A percentile compares a stretch with the other conserved stretches of the same genome.
Conservation (phyloP, 768 basidiomycete genomes). For the Suillus sp. region DNA sequence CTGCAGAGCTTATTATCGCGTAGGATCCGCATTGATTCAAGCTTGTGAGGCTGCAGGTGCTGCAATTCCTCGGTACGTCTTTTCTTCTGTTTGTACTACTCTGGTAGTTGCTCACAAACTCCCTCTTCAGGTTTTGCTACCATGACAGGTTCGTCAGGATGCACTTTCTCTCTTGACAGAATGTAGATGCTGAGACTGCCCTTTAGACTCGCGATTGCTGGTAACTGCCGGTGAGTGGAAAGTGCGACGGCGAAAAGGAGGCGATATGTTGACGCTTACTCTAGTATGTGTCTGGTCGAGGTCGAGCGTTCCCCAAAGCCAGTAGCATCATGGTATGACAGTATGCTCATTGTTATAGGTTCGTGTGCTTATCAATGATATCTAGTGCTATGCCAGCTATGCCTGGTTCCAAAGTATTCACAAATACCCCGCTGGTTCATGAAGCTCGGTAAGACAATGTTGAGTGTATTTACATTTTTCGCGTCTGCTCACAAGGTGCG, state of each 20-base stretch:
- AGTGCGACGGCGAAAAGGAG: conserved; percentile 4
- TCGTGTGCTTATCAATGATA: conserved; percentile 9
- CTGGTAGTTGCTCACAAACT: conserved; percentile 17
- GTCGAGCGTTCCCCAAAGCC: conserved; percentile 95
- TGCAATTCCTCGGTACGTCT: conserved; percentile 69
- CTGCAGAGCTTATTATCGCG: conserved; percentile 15
- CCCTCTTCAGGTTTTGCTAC: conserved; percentile 67
- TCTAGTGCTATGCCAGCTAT: conserved; percentile 95
- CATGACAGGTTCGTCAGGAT: conserved; percentile 67
- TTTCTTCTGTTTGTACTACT: conserved; percentile 8
- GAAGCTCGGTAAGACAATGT: conserved; percentile 65
- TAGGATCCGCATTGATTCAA: conserved; percentile 94
- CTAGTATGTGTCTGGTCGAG: conserved; percentile 97
- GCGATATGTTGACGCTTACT: conserved; percentile 14
- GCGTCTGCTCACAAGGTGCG: conserved; percentile 18
- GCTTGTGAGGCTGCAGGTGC: conserved; percentile 91
- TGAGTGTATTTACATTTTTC: neutral
- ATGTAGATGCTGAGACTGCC: conserved; percentile 2
- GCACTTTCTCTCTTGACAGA: neutral
- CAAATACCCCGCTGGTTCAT: conserved; percentile 88
- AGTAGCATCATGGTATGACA: conserved; percentile 82
- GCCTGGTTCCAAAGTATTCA: conserved; percentile 90
- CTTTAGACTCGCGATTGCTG: conserved; percentile 87
- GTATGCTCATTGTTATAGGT: neutral
- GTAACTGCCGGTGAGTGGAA: conserved; percentile 84